phyloP scores from a whole-genome alignment of 2,329 filamentous ascomycete species.

The Lizonia empirigonia region DNA sequence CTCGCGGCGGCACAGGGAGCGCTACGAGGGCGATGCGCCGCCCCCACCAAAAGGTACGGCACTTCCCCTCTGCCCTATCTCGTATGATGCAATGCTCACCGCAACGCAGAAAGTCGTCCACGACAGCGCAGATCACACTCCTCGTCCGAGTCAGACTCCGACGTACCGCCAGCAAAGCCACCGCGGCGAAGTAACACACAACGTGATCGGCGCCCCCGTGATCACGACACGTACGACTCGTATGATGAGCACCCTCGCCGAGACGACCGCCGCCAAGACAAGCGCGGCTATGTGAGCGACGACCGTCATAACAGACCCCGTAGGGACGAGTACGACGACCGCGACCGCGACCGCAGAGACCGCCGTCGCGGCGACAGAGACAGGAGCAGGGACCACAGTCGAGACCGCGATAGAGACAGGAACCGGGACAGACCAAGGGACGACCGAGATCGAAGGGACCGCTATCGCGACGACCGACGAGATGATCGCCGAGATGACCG shows the following conservation, averaged over 20 bases:
- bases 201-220: conserved; percentile 23
- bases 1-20: conserved; percentile 24
- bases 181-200: conserved; percentile 29
- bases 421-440: conserved; percentile 17
- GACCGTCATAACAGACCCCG: conserved; percentile 31
- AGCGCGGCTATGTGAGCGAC: conserved; percentile 37
- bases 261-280: conserved; percentile 20
- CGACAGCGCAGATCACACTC: conserved; percentile 25
- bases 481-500: conserved; percentile 23
- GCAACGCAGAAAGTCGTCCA: conserved; percentile 12
- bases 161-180: conserved; percentile 22
- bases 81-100: conserved; percentile 8
- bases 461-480: conserved; percentile 12
- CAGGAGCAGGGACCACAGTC: conserved; percentile 8
- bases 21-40: conserved; percentile 23
- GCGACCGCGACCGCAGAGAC: conserved; percentile 17
- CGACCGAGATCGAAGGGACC: conserved; percentile 21
- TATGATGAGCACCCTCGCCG: conserved; percentile 35
- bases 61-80: not conserved
- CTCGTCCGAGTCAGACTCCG: conserved; percentile 27
- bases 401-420: conserved; percentile 11
- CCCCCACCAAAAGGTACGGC: conserved; percentile 20
- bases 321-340: conserved; percentile 24
- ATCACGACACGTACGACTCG: conserved; percentile 32
- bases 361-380: conserved; percentile 21